Conservation (phyloP, 108 stramenopile genomes). For the Parietichytrium sp. region DNA sequence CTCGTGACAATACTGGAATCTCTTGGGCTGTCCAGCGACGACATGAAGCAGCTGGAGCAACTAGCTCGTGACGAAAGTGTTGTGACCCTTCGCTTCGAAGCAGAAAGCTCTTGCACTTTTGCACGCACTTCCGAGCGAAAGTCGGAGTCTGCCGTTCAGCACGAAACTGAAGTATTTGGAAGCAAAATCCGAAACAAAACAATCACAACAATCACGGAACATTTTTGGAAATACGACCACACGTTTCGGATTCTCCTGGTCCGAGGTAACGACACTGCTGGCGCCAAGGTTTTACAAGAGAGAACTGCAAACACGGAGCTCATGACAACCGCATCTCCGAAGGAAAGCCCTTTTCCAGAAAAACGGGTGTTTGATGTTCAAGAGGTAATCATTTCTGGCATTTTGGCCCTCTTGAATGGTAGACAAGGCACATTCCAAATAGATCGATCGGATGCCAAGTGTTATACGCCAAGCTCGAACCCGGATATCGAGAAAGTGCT, state of each 20-base stretch:
- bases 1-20: neutral
- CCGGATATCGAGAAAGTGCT: neutral
- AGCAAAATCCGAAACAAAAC: neutral
- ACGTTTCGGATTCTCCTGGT: neutral
- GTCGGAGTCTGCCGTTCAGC: neutral
- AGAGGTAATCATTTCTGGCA: neutral
- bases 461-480: slow-evolving; percentile 20
- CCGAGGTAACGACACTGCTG: neutral
- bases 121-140: neutral
- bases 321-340: neutral
- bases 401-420: neutral
- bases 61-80: neutral
- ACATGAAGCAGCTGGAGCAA: too few relatives aligned
- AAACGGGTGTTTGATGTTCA: neutral
- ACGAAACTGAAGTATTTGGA: too few relatives aligned
- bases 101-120: slow-evolving; percentile 1
- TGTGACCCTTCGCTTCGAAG: neutral
- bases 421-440: slow-evolving; percentile 19
- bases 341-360: neutral
- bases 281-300: neutral
- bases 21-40: neutral
- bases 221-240: neutral
- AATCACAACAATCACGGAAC: neutral
- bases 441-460: slow-evolving; percentile 6
- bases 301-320: neutral